Evolutionary conservation across 1,284 basidiomycete species (phyloP), one percentile per base, ranked within the genome.

Genomic region (Ustilago cynodontis): DNA sequence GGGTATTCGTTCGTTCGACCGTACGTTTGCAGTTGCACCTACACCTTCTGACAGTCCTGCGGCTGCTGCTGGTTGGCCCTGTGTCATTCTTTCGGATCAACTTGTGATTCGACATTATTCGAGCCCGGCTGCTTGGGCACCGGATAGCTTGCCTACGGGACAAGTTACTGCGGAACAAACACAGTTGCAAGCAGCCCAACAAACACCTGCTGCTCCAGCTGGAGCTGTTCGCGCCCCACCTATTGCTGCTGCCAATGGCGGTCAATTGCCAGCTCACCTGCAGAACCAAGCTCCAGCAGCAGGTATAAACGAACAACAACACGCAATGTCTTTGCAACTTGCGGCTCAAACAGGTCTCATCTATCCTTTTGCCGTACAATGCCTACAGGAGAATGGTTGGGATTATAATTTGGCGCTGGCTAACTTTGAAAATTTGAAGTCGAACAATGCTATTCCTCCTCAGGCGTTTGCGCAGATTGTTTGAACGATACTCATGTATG

Each of bases 1-100:
- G 43, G 94, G 94, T 10, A 88, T 94, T 28, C 91, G 96, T 50
- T 97, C 95, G 7, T 99, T 99, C 86, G 94, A 97, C 84, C 90
- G 96, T 57, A 92, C 93, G 0, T 97, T 98, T 83, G 89, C 98
- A 56, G 89, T 99, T 13, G 92, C 91, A 2, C 92, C 93, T 20
- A 91, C 94, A 3, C 87, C 91, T 31, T 90, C 92, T 50, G 92
- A 91, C 29, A 95, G 95, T 76, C 88, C 90, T 92, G 93, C 95
- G 8, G 92, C 91, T 80, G 84, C 89, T 58, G 91, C 90, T 62
- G 94, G 94, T 20, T 99, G 95, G 95, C 92, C 93, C 39, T 92
- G 95, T 75, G 88, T 92, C 56, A 92, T 99, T 78, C 88, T 98
- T 8, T 95, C 94, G 24, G 96, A 99, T 86, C 91, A 93, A 79